A percentile compares a stretch with the other conserved stretches of the same genome.
These are phyloP conservation scores for Torulaspora indica DNA, from an alignment of 805 yeast species.

Conservation along the genomic window DNA sequence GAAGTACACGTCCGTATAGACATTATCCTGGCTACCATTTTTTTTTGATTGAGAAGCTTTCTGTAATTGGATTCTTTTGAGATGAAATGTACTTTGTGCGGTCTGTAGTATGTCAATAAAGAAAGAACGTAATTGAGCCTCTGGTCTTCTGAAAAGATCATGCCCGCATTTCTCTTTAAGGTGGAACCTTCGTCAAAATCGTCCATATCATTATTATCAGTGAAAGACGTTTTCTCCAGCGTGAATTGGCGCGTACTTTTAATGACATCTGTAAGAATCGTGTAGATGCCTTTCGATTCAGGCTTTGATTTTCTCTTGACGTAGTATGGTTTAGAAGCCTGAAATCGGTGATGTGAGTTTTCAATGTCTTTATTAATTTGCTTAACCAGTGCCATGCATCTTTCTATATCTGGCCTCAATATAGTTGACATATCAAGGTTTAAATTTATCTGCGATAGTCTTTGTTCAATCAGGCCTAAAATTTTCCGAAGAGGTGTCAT, in stretches of 20 bases:
- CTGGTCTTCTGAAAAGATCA: conserved; percentile 73
- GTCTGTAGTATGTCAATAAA: conserved; percentile 43
- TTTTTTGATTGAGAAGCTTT: conserved; percentile 46
- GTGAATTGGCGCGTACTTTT: conserved; percentile 44
- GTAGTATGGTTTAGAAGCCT: not conserved
- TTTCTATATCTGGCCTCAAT: conserved; percentile 60
- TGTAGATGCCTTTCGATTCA: conserved; percentile 16
- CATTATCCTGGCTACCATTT: conserved; percentile 54
- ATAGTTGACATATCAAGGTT: conserved; percentile 48
- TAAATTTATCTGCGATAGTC: conserved; percentile 47
- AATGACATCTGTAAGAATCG: conserved; percentile 37
- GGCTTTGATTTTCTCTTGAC: not conserved
- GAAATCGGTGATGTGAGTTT: not conserved
- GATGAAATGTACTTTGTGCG: conserved; percentile 23
- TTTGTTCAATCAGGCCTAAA: conserved; percentile 49
- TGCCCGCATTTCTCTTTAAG: conserved; percentile 34
- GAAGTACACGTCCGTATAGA: conserved; percentile 65
- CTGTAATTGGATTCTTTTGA: conserved; percentile 52
- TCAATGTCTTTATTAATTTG: conserved; percentile 3
- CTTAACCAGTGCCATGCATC: conserved; percentile 18
- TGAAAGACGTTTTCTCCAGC: conserved; percentile 27
- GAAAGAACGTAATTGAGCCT: conserved; percentile 73
- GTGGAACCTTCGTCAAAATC: conserved; percentile 22
- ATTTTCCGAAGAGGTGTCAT: conserved; percentile 62
- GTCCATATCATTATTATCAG: conserved; percentile 11